A percentile compares a stretch with the other conserved stretches of the same genome.
Conservation (phyloP, 2,329 filamentous ascomycete species). For the Aureobasidium sp. region DNA sequence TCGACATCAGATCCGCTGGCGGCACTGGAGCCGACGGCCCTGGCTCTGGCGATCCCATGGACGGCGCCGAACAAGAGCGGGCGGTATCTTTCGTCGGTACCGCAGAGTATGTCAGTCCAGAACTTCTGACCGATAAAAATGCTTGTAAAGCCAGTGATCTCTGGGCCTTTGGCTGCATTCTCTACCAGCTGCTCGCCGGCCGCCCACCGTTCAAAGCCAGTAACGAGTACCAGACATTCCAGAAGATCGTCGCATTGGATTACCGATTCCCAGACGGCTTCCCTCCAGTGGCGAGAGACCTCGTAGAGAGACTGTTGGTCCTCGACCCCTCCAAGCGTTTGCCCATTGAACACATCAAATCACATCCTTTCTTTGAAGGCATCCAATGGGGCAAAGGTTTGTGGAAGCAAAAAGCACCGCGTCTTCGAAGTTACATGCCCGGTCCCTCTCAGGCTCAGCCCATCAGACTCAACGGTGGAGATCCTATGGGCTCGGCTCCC, state of each 20-base stretch:
- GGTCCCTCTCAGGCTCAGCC: conserved; percentile 58
- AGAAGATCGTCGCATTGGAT: conserved; percentile 91
- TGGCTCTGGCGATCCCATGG: conserved; percentile 40
- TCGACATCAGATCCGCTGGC: conserved; percentile 43
- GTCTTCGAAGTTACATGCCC: conserved; percentile 74
- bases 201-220: conserved; percentile 91
- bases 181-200: conserved; percentile 94
- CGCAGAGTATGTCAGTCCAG: conserved; percentile 95
- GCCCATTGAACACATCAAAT: conserved; percentile 92
- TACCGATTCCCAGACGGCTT: conserved; percentile 91
- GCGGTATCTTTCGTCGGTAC: conserved; percentile 96
- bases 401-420: conserved; percentile 84
- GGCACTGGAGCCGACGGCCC: conserved; percentile 28
- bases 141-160: conserved; percentile 96
- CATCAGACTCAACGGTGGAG: conserved; percentile 34
- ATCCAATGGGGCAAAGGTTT: conserved; percentile 72
- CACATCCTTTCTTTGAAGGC: conserved; percentile 89
- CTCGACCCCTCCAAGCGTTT: conserved; percentile 76
- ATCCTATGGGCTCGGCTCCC: background rate
- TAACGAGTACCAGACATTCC: conserved; percentile 95
- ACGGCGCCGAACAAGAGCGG: conserved; percentile 56
- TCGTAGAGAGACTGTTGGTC: conserved; percentile 84
- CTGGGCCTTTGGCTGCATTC: conserved; percentile 97
- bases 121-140: conserved; percentile 92
- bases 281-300: conserved; percentile 72